These are phyloP conservation scores for Fraxinus xanthoxyloides DNA, from an alignment of 305 asterid species.

Conservation along the genomic window DNA sequence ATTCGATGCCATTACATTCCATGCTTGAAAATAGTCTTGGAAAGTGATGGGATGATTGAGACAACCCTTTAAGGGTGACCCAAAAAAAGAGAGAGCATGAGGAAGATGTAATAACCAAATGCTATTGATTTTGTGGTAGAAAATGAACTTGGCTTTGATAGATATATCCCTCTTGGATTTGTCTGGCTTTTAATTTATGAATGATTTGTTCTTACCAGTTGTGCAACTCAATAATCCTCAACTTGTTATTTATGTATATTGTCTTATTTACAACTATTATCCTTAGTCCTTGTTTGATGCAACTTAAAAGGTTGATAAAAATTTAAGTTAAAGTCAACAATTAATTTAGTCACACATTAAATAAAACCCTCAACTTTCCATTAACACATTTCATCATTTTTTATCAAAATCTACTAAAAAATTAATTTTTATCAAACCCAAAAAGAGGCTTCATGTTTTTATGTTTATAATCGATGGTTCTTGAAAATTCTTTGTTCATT, in stretches of 20 bases:
- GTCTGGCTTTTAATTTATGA: background rate
- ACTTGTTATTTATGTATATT: background rate
- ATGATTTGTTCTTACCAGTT: background rate
- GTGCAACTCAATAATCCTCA: background rate
- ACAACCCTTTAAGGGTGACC: background rate
- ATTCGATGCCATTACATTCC: conserved; percentile 7
- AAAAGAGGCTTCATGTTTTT: background rate
- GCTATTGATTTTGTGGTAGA: background rate
- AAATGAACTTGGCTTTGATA: background rate
- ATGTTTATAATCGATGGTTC: too few species aligned
- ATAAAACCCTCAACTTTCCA: background rate
- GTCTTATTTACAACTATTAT: background rate
- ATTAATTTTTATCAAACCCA: background rate
- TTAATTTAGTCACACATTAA: too few species aligned
- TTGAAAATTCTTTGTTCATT: background rate
- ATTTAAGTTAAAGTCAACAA: too few species aligned
- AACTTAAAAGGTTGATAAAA: background rate
- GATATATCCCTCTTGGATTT: background rate
- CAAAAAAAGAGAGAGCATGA: background rate
- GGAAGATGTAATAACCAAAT: background rate
- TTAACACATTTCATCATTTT: too few species aligned
- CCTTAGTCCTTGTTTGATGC: background rate
- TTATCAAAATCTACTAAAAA: background rate
- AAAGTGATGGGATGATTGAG: background rate
- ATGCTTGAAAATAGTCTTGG: background rate